phyloP scores from a whole-genome alignment of 192 early-diverging fungal genomes.

The Endogone sp. region DNA sequence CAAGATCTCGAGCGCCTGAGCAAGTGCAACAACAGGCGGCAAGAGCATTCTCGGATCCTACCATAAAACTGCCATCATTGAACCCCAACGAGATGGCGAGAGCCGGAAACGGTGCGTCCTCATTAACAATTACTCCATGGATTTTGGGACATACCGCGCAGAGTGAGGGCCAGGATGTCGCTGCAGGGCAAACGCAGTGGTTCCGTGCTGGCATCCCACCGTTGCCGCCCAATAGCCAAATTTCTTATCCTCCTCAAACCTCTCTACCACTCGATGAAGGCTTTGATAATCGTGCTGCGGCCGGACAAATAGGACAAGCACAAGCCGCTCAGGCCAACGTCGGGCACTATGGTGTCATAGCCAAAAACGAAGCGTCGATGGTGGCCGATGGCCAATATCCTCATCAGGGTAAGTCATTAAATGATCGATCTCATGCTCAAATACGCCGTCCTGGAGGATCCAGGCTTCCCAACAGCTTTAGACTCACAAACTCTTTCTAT shows the following conservation, averaged over 20 bases:
- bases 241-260: not conserved
- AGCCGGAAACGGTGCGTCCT: not conserved
- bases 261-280: not conserved
- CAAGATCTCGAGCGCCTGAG: not conserved
- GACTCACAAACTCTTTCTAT: not conserved
- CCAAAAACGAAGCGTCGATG: not conserved
- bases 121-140: not conserved
- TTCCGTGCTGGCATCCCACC: constrained; percentile 3
- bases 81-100: not conserved
- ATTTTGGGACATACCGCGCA: not conserved
- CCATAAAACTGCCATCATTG: constrained; percentile 2
- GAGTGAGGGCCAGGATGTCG: not conserved
- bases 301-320: no score
- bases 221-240: not conserved
- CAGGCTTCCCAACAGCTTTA: not conserved
- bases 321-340: not conserved
- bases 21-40: constrained; percentile 1
- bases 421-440: not conserved
- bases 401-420: not conserved
- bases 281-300: not conserved
- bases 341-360: not conserved
- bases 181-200: not conserved
- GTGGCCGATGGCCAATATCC: not conserved
- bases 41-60: not conserved
- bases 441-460: not conserved